phyloP scores from a whole-genome alignment of 768 basidiomycete species.

The Russula dissimulans region DNA sequence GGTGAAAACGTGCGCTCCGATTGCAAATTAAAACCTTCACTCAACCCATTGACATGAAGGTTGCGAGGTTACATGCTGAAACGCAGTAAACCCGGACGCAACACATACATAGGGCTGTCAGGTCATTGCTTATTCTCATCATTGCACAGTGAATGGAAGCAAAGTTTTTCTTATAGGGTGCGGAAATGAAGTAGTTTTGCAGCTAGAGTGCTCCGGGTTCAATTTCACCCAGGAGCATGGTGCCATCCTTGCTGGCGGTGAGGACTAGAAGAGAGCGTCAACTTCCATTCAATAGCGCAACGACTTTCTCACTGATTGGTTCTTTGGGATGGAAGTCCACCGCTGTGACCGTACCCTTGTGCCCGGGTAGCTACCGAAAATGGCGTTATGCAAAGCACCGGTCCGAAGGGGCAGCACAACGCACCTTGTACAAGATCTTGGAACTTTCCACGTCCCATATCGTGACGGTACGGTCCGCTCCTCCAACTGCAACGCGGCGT shows the following conservation, averaged over 20 bases:
- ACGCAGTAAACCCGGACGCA: slow-evolving; percentile 11
- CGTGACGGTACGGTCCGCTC: slow-evolving; percentile 78
- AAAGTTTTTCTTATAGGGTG: neutral
- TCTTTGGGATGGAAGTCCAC: slow-evolving; percentile 96
- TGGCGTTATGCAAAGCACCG: neutral
- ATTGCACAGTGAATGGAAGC: slow-evolving; percentile 12
- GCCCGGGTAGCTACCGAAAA: slow-evolving; percentile 67
- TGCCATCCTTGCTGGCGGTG: slow-evolving; percentile 87
- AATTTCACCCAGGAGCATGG: slow-evolving; percentile 87
- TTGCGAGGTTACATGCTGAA: slow-evolving; percentile 8
- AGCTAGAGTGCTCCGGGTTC: slow-evolving; percentile 41
- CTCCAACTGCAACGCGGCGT: slow-evolving; percentile 75
- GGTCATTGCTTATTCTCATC: slow-evolving; percentile 17
- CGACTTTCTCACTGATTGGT: slow-evolving; percentile 66
- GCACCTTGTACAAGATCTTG: slow-evolving; percentile 70
- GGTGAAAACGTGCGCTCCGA: slow-evolving; percentile 11
- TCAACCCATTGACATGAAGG: slow-evolving; percentile 2
- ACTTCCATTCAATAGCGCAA: neutral
- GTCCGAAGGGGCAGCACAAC: slow-evolving; percentile 12
- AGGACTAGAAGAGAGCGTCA: slow-evolving; percentile 46
- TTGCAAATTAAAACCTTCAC: slow-evolving; percentile 21
- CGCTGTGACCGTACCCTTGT: slow-evolving; percentile 93
- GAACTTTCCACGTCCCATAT: slow-evolving; percentile 82
- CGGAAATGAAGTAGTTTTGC: neutral
- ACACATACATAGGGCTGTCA: slow-evolving; percentile 6